Evolutionary conservation across 2,329 filamentous ascomycete genomes (phyloP).

Genomic region (Xylariales sp.): DNA sequence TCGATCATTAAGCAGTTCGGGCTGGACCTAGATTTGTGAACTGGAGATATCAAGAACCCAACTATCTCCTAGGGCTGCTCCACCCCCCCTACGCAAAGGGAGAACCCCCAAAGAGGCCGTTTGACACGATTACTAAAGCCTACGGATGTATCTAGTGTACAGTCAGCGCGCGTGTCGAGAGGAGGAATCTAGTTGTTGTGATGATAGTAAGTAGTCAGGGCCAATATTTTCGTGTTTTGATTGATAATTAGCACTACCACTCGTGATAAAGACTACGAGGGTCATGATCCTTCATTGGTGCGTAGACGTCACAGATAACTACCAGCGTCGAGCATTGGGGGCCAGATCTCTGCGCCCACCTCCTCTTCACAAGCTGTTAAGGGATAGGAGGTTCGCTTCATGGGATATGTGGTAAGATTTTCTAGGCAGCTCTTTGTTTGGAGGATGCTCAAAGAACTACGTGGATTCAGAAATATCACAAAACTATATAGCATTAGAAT

Average conservation of each 20-base stretch:
- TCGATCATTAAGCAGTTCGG: neutral
- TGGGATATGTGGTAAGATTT: neutral
- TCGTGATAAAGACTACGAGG: neutral
- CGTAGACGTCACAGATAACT: neutral
- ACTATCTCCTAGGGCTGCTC: neutral
- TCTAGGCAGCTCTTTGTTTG: neutral
- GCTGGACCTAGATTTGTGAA: neutral
- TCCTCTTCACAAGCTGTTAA: neutral
- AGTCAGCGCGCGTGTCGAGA: neutral
- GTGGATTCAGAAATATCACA: neutral
- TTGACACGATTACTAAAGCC: slow-evolving; percentile 3
- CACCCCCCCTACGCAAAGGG: neutral
- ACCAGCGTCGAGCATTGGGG: neutral
- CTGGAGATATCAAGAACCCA: neutral
- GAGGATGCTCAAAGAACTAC: neutral
- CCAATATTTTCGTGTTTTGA: neutral
- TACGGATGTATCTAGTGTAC: neutral
- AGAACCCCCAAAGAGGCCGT: neutral
- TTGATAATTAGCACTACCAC: neutral
- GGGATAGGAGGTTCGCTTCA: neutral
- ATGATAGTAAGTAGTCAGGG: neutral
- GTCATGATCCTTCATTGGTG: neutral
- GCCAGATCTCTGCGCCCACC: neutral
- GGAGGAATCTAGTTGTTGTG: neutral
- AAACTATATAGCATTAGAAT: neutral